A percentile compares a stretch with the other conserved stretches of the same genome.
Evolutionary conservation across 176 grass and related monocot species (phyloP).

Genomic region (Tillandsia fasciculata): DNA sequence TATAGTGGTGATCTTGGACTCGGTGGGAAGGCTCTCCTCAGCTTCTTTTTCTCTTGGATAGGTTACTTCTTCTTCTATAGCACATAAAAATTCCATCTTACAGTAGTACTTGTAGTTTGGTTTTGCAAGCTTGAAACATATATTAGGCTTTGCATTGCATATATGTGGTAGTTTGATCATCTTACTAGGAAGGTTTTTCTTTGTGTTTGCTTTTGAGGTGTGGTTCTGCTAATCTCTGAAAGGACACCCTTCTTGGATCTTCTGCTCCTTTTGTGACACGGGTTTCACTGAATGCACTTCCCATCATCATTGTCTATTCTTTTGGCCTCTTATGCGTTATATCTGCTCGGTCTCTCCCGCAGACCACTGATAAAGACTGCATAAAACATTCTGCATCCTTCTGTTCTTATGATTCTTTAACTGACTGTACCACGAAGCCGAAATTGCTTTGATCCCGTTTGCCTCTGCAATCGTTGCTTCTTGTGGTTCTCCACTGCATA

Average conservation of each 20-base stretch:
- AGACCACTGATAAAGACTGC: not conserved
- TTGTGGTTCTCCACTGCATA: too few relatives aligned
- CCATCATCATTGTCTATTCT: slow-evolving; percentile 8
- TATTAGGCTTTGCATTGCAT: not conserved
- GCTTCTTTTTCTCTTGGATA: not conserved
- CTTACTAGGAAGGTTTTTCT: slow-evolving; percentile 4
- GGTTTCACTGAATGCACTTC: slow-evolving; percentile 2
- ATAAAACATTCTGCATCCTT: too few relatives aligned
- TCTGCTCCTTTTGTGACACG: slow-evolving; percentile 5
- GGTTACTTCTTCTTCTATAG: slow-evolving; percentile 8
- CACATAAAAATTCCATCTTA: not conserved
- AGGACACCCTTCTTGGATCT: slow-evolving; percentile 8
- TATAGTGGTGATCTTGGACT: slow-evolving; percentile 5
- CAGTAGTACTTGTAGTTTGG: not conserved
- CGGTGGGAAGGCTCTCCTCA: not conserved
- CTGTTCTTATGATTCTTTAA: too few relatives aligned
- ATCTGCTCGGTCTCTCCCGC: not conserved
- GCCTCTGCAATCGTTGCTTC: too few relatives aligned
- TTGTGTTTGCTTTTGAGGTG: slow-evolving; percentile 7
- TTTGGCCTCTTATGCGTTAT: not conserved
- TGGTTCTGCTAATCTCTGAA: slow-evolving; percentile 10
- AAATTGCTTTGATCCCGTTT: too few relatives aligned
- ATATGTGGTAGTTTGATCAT: not conserved
- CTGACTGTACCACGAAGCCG: too few relatives aligned
- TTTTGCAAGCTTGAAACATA: not conserved